Evolutionary conservation across 441 rosid genomes (phyloP), one percentile per base, ranked within the genome.

Genomic region (Bruguiera hainesii): DNA sequence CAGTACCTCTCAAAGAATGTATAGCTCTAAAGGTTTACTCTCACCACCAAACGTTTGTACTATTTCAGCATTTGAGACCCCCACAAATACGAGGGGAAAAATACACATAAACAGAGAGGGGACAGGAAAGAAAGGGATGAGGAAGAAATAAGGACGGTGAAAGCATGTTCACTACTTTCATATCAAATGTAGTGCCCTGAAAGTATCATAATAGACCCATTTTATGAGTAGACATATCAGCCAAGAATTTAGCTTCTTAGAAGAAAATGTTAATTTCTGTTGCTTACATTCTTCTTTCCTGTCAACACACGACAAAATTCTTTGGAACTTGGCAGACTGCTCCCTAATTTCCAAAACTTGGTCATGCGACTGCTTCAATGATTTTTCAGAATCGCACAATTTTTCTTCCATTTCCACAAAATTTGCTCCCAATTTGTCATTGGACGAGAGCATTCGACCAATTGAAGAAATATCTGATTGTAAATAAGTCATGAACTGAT

Each of bases 271-370:
- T 42, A 42, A 13, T 42, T 21, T 53, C 7, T 9, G 29, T 56
- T 60, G 61, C 92, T 82, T 82, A 94, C 98, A 60, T 61, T 67
- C 78, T 79, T 75, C 81, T 60, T 53, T 72, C 65, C 76, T 79
- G 29, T 68, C 71, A 48, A 85, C 73, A 74, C 83, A 71, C 52
- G 80, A 81, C 63, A 87, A 79, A 52, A 79, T 83, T 87, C 77
- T 84, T 73, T 79, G 81, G 67, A 87, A 86, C 62, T 61, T 70
- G 63, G 79, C 79, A 79, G 83, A 84, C 52, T 90, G 99, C 67
- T 42, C 79, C 71, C 79, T 88, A 74, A 90, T 83, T 64, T 91
- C 97, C 50, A 78, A 56, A 39, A 90, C 82, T 75, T 86, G 91
- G 63, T 85, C 88, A 46, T 51, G 70, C 56, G 75, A 81, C 75